Conservation (phyloP, 108 stramenopile species). For the Cyclotella baltica region DNA sequence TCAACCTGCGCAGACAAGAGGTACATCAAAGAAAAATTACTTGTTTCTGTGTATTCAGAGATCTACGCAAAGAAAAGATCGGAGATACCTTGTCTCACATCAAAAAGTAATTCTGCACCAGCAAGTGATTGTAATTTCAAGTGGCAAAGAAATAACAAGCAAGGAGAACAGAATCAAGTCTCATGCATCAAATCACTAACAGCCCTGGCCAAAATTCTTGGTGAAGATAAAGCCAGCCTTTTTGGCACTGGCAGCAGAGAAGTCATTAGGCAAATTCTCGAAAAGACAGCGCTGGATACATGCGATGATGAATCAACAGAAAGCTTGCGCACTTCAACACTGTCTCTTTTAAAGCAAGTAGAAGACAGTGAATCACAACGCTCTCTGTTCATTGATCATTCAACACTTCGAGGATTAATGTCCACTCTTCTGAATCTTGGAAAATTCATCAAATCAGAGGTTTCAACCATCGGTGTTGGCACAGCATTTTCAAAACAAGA, state of each 20-base stretch:
- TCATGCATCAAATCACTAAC: conserved; percentile 45
- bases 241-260: conserved; percentile 21
- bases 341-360: conserved; percentile 47
- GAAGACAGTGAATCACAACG: conserved; percentile 37
- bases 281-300: conserved; percentile 55
- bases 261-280: conserved; percentile 51
- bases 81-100: not conserved
- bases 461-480: conserved; percentile 5
- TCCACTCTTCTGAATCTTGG: conserved; percentile 31
- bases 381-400: conserved; percentile 54
- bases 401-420: conserved; percentile 62
- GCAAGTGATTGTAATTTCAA: not conserved
- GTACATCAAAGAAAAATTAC: not conserved
- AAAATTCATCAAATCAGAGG: conserved; percentile 28
- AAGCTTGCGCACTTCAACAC: conserved; percentile 42
- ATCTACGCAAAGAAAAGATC: conserved; percentile 13
- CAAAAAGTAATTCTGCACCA: not conserved
- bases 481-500: conserved; percentile 33
- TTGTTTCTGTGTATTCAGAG: conserved; percentile 7
- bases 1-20: not conserved
- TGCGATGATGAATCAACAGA: conserved; percentile 15
- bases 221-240: conserved; percentile 10
- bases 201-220: conserved; percentile 41
- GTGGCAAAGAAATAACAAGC: not conserved
- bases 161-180: conserved; percentile 9